phyloP scores from a whole-genome alignment of 345 rosid species.

The Salix exigua region DNA sequence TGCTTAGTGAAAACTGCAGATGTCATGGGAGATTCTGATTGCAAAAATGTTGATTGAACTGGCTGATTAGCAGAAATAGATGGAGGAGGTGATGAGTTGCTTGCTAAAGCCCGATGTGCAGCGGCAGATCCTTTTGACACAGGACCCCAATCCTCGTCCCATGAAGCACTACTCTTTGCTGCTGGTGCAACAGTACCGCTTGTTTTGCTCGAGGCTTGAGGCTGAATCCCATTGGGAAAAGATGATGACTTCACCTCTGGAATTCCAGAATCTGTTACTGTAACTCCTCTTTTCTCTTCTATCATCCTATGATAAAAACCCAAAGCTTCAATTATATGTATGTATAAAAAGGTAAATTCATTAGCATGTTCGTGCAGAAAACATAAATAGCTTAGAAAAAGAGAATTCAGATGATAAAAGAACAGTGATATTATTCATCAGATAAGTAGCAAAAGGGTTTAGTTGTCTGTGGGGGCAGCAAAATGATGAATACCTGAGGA shows the following conservation, averaged over 20 bases:
- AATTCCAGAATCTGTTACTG: conserved; percentile 54
- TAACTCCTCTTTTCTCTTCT: conserved; percentile 82
- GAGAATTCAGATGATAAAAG: neutral
- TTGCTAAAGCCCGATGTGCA: conserved; percentile 22
- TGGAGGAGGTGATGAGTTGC: conserved; percentile 15
- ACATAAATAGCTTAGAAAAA: neutral
- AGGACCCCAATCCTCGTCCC: conserved; percentile 95
- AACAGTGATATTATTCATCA: neutral
- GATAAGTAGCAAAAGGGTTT: neutral
- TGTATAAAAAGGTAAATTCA: neutral
- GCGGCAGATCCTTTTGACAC: conserved; percentile 35
- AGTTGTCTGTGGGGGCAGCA: neutral
- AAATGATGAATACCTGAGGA: conserved; percentile 56
- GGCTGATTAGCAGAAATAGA: conserved; percentile 32
- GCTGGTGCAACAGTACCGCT: conserved; percentile 48
- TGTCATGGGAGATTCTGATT: conserved; percentile 32
- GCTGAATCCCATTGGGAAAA: conserved; percentile 42
- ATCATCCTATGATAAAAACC: conserved; percentile 51
- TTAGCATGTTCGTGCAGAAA: neutral
- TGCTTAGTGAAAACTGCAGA: conserved; percentile 37
- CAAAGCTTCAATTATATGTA: no score
- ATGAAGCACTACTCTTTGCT: conserved; percentile 44
- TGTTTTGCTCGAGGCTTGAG: conserved; percentile 43
- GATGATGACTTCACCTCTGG: conserved; percentile 46
- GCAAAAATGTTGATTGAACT: conserved; percentile 32